Conservation (phyloP, 129 eudicot species). For the Flaveria linearis region DNA sequence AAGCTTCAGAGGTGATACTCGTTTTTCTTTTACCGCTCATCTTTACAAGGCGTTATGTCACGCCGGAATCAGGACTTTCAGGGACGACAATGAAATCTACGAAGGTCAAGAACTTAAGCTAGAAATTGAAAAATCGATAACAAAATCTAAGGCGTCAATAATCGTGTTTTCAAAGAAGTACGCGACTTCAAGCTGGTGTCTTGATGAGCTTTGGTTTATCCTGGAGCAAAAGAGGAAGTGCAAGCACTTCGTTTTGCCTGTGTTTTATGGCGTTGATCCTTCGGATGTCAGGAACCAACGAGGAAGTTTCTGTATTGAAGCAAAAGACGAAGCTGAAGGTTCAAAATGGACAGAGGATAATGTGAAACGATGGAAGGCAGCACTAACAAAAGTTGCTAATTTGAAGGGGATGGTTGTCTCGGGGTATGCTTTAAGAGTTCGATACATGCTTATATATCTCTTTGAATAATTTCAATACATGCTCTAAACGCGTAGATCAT, state of each 20-base stretch:
- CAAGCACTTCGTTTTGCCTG: background rate
- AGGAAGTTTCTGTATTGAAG: background rate
- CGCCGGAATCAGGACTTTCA: background rate
- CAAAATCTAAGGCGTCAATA: background rate
- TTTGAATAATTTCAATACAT: no score
- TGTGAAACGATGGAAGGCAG: conserved; percentile 10
- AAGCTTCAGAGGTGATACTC: background rate
- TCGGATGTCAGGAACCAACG: conserved; percentile 20
- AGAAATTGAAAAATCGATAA: background rate
- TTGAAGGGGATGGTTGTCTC: conserved; percentile 1
- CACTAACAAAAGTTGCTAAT: conserved; percentile 11
- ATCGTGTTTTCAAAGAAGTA: background rate
- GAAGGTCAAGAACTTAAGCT: conserved; percentile 4
- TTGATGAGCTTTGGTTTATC: conserved; percentile 26
- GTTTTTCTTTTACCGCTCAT: background rate
- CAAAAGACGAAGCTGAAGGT: background rate
- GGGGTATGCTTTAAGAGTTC: background rate
- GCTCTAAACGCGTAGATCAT: no score
- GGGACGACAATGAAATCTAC: background rate
- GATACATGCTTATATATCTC: no score
- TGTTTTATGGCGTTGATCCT: conserved; percentile 25
- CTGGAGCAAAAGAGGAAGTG: background rate
- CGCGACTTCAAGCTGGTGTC: background rate
- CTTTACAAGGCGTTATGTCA: background rate
- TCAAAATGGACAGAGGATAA: conserved; percentile 13